Percentiles rank a stretch among this genome's conserved stretches.
Evolutionary conservation across 345 rosid species (phyloP).

Genomic region (Gossypium raimondii): DNA sequence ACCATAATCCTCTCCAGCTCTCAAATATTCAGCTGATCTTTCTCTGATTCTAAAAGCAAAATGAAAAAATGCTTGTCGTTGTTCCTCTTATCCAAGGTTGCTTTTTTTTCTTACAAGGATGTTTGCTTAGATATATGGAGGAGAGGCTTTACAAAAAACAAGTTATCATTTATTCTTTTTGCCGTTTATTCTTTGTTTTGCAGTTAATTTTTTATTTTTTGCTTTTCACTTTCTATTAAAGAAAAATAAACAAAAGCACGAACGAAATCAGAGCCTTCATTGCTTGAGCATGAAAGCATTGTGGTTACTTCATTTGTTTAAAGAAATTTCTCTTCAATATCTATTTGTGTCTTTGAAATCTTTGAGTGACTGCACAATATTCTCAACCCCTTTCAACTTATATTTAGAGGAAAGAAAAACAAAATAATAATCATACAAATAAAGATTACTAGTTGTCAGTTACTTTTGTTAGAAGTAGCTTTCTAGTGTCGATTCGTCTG

Average conservation of each 20-base stretch:
- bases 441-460: background rate
- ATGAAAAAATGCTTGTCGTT: background rate
- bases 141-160: background rate
- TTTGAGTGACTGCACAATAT: background rate
- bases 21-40: too few species aligned
- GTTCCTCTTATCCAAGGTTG: background rate
- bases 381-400: background rate
- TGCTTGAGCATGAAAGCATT: background rate
- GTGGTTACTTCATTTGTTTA: background rate
- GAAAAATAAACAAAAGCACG: background rate
- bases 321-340: background rate
- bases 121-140: background rate
- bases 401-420: background rate
- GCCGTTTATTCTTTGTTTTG: background rate
- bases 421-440: background rate
- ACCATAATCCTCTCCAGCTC: too few species aligned
- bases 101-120: background rate
- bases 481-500: background rate
- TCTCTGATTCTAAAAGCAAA: background rate
- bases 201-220: background rate
- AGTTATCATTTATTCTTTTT: background rate
- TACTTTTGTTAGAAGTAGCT: background rate
- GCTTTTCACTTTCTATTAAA: background rate
- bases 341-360: background rate
- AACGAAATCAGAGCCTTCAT: background rate